Evolutionary conservation across 1,139 yeast genomes (phyloP).

Genomic region (Candida albicans): DNA sequence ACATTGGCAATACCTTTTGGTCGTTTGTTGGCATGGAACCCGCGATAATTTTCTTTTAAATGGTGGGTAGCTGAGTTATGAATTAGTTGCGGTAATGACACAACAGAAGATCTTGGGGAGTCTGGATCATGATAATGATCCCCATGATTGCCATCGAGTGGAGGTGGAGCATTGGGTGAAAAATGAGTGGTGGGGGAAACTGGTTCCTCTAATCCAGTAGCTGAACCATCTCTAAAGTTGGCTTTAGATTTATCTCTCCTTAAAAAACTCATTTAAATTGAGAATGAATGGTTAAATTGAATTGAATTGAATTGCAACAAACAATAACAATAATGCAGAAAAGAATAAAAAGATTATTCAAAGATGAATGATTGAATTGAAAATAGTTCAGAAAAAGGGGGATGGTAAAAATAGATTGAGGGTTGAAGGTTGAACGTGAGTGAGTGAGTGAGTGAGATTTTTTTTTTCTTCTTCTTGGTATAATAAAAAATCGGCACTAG

Average conservation of each 20-base stretch:
- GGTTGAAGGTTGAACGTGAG: too few relatives aligned
- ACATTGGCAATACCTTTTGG: conserved; percentile 31
- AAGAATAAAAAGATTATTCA: neutral
- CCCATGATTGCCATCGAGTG: neutral
- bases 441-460: too few relatives aligned
- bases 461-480: too few relatives aligned
- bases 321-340: neutral
- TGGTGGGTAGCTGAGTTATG: conserved; percentile 5
- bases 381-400: too few relatives aligned
- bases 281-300: neutral
- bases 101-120: conserved; percentile 26
- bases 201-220: conserved; percentile 13
- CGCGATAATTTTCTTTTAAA: conserved; percentile 40
- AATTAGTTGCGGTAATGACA: conserved; percentile 17
- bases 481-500: too few relatives aligned
- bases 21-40: conserved; percentile 47
- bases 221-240: conserved; percentile 15
- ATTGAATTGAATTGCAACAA: too few relatives aligned
- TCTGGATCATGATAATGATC: conserved; percentile 18
- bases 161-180: conserved; percentile 1
- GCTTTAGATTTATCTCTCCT: conserved; percentile 29
- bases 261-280: conserved; percentile 28
- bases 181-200: conserved; percentile 15
- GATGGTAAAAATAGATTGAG: too few relatives aligned
- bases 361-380: too few relatives aligned